phyloP scores from a whole-genome alignment of 2,329 filamentous ascomycete species.

The Parastagonospora nodorum region DNA sequence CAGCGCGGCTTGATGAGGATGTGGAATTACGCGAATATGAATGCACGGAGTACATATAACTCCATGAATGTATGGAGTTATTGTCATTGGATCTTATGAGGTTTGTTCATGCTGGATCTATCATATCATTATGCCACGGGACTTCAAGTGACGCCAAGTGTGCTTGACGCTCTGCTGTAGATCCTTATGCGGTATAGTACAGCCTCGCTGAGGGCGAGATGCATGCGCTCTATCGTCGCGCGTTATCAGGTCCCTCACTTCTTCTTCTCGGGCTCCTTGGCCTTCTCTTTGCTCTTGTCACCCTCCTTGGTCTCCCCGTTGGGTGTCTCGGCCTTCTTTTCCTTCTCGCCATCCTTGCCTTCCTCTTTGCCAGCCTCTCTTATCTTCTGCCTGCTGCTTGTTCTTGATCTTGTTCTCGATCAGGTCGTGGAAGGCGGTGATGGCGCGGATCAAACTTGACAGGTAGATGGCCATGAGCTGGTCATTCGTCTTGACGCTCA shows the following conservation, averaged over 20 bases:
- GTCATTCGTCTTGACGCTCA: slow-evolving; percentile 99
- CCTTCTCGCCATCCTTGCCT: slow-evolving; percentile 68
- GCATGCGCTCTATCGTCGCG: slow-evolving; percentile 48
- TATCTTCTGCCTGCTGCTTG: slow-evolving; percentile 93
- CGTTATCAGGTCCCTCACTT: slow-evolving; percentile 55
- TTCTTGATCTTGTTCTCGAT: slow-evolving; percentile 99
- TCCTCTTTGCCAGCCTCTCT: slow-evolving; percentile 72
- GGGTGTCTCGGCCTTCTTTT: slow-evolving; percentile 61
- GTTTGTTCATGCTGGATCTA: slow-evolving; percentile 27
- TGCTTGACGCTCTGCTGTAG: slow-evolving; percentile 2
- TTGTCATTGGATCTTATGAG: slow-evolving; percentile 5
- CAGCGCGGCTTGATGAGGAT: slow-evolving; percentile 19
- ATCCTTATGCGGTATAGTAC: slow-evolving; percentile 27
- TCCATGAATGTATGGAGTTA: background rate
- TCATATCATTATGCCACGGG: slow-evolving; percentile 30
- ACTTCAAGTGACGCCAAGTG: background rate
- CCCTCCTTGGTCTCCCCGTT: slow-evolving; percentile 52
- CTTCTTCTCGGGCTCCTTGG: slow-evolving; percentile 65
- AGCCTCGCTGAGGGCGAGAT: slow-evolving; percentile 18
- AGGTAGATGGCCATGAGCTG: slow-evolving; percentile 99
- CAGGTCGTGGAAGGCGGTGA: slow-evolving; percentile 97
- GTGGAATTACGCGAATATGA: background rate
- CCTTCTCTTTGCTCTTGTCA: slow-evolving; percentile 62
- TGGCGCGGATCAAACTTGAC: slow-evolving; percentile 93
- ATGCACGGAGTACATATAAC: slow-evolving; percentile 2